Evolutionary conservation across 2,329 filamentous ascomycete species (phyloP), one percentile per base, ranked within the genome.

Genomic region (Botrytis fabae): DNA sequence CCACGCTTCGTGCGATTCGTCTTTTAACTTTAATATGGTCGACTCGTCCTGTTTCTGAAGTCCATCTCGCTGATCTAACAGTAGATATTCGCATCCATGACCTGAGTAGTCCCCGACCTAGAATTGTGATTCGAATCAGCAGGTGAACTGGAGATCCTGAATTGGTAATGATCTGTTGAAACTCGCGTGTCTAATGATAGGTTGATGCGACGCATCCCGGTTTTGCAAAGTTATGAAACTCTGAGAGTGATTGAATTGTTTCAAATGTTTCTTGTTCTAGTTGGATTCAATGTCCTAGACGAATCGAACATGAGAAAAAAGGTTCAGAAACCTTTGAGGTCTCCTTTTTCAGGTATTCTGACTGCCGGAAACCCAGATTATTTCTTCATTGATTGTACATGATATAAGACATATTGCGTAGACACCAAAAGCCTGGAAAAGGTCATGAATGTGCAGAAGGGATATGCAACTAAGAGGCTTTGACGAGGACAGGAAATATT

Each of bases 71-170:
- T 99, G 96, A 77, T 94, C 85, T 63, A 98, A 84, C 20, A 97
- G 85, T 7, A 98, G 80, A 72, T 98, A 97, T 81, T 98, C 95
- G 81, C 92, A 95, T 0, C 95, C 94, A 78, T 98, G 95, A 0
- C 89, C 90, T 40, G 90, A 92, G 79, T 97, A 98, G 80, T 98
- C 95, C 0, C 95, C 78, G 7, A 79, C 76, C 95, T 70, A 22
- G 14, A 63, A 22, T 62, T 54, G n/a, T 69, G 9, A 42, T 51
- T 48, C 32, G 25, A 68, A n/a, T 68, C 32, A 68, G 65, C 25
- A 68, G 65, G 10, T 68, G 35, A 68, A 28, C 14, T 51, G 22
- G 6, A 54, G 46, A 12, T 22, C 6, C 28, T 10, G n/a, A 54
- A 42, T 22, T 14, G 38, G 40, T 12, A 8, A 54, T 22, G 18